Base-by-base conservation (phyloP, 495 filamentous ascomycete species). In the Trypethelium eluteriae region DNA sequence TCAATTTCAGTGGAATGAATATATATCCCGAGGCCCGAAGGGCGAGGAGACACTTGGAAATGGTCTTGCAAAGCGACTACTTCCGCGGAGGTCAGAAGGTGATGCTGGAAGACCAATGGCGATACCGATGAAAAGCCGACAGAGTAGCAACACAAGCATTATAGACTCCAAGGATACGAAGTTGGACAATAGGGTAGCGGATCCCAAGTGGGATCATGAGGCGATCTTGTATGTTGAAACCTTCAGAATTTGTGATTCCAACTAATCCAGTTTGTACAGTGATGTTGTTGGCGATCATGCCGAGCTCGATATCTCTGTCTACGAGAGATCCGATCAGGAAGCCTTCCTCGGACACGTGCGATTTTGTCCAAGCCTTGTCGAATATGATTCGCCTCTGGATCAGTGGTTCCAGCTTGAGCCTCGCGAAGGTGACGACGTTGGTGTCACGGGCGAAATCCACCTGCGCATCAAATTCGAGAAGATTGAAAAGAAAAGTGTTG, bases 151-250 rank as follows among this genome's bases (percentile, higher is more conserved):
- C 76, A 96, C 92, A 50, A 95, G 92, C 73, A 95, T 61, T 82
- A 84, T 73, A 83, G 83, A 61, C 11, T 69, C 73, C 12, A 64
- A 62, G 59, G 86, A 89, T 16, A 85, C 87, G 71, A 89, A 89
- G 74, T 84, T 79, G 10, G 79, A 79, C 44, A 82, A 82, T 65
- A 87, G 86, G 25, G 88, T 92, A 64, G 95, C 92, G 18, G 88
- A 91, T 72, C 95, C 95, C 1, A 89, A 91, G 69, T 98, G 94
- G 94, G 89, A 95, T 75, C 93, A 96, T 64, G 92, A 95, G 74
- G 92, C 94, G 38, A 83, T 90, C 63, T 98, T 98, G 93, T 98
- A 83, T 79, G 92, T 83, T 25, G 25, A 36, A 6, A 39, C 35
- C 7, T 35, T 25, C 16, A 65, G 6, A 16, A 6, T 5, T 16